These are phyloP conservation scores for Selaginella tamariscina DNA, from an alignment of 75 land plant species.

Conservation along the genomic window DNA sequence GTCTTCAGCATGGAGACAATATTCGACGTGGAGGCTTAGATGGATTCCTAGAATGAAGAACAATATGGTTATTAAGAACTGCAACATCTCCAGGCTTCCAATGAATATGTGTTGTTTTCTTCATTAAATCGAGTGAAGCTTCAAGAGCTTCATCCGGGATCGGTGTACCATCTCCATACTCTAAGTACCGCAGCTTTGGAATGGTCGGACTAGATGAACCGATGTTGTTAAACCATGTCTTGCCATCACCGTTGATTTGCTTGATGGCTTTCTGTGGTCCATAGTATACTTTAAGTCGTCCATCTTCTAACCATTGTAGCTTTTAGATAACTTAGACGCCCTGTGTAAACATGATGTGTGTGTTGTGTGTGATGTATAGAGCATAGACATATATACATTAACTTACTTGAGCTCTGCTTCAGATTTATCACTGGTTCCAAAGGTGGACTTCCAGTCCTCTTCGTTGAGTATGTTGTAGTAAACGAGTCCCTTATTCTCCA, in stretches of 20 bases:
- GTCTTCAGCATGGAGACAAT: not conserved
- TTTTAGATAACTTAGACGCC: not conserved
- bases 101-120: not conserved
- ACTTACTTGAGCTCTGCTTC: slow-evolving; percentile 7
- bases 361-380: not conserved
- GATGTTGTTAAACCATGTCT: not conserved
- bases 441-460: not conserved
- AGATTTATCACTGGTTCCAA: not conserved
- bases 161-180: not conserved
- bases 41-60: not conserved
- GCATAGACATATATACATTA: not conserved
- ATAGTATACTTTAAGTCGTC: not conserved
- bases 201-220: not conserved
- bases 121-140: not conserved
- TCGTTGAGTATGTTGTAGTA: slow-evolving; percentile 1
- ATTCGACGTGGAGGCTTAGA: not conserved
- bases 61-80: not conserved
- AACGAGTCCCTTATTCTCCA: slow-evolving; percentile 7
- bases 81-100: not conserved
- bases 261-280: not conserved
- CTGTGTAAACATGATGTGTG: not conserved
- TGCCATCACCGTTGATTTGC: not conserved
- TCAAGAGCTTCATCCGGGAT: not conserved
- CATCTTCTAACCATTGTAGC: not conserved
- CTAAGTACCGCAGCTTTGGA: not conserved